A percentile compares a stretch with the other conserved stretches of the same genome.
phyloP scores from a whole-genome alignment of 1,284 basidiomycete species.

The Ustilago curta region DNA sequence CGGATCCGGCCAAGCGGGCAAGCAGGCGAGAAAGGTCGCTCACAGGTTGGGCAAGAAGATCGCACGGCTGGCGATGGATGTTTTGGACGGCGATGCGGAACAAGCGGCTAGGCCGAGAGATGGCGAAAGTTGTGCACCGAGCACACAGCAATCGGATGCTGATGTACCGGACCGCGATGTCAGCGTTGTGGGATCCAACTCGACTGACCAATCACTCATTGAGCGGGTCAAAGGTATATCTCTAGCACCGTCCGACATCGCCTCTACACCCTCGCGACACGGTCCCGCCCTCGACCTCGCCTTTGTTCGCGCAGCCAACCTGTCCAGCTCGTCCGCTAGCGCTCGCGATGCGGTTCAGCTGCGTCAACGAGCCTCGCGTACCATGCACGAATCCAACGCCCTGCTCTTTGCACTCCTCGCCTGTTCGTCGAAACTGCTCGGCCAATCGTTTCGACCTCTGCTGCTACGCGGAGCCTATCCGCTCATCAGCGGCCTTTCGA shows the following conservation, averaged over 20 bases:
- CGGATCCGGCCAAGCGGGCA: conserved; percentile 18
- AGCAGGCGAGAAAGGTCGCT: conserved; percentile 42
- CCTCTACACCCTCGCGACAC: conserved; percentile 17
- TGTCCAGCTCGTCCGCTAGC: conserved; percentile 8
- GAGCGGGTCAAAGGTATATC: conserved; percentile 43
- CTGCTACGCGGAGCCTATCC: conserved; percentile 60
- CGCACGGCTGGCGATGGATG: conserved; percentile 34
- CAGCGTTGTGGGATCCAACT: background rate
- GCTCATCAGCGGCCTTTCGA: conserved; percentile 52
- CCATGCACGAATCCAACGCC: conserved; percentile 28
- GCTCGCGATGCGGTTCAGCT: conserved; percentile 4
- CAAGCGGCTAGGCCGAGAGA: conserved; percentile 19
- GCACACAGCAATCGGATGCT: background rate
- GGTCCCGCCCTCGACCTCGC: conserved; percentile 53
- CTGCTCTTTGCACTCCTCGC: conserved; percentile 50
- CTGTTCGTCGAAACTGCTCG: conserved; percentile 52
- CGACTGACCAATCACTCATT: conserved; percentile 9
- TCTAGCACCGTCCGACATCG: conserved; percentile 17
- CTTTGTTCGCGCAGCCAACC: conserved; percentile 42
- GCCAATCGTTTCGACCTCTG: conserved; percentile 50
- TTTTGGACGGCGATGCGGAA: conserved; percentile 53
- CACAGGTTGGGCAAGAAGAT: conserved; percentile 49
- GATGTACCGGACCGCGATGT: background rate
- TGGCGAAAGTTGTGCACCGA: too few relatives aligned
- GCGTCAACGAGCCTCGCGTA: conserved; percentile 9